A percentile compares a stretch with the other conserved stretches of the same genome.
Conservation (phyloP, 257 asterid genomes). For the Solanum appendiculatum region DNA sequence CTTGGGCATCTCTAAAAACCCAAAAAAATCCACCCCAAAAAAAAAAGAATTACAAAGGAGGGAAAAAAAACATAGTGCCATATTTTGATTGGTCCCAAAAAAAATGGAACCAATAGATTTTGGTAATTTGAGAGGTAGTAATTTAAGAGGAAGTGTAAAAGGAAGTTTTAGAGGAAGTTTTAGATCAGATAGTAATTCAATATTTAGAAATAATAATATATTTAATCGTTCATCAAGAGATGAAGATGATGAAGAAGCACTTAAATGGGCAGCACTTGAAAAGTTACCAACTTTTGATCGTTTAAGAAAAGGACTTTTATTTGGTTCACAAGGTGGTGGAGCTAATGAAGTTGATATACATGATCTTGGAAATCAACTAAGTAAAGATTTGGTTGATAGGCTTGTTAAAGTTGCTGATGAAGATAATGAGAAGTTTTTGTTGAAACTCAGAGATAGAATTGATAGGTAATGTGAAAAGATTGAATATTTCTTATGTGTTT, state of each 20-base stretch:
- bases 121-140: background rate
- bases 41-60: too few species aligned
- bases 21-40: background rate
- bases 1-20: background rate
- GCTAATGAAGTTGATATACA: slow-evolving; percentile 32
- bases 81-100: background rate
- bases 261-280: slow-evolving; percentile 76
- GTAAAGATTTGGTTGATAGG: slow-evolving; percentile 9
- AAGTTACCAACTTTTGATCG: slow-evolving; percentile 60
- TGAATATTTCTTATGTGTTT: background rate
- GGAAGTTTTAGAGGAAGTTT: slow-evolving; percentile 15
- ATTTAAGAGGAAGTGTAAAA: slow-evolving; percentile 16
- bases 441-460: slow-evolving; percentile 14
- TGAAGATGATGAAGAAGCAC: slow-evolving; percentile 70
- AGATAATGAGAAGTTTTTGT: slow-evolving; percentile 17
- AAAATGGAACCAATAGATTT: slow-evolving; percentile 2
- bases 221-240: slow-evolving; percentile 37
- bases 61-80: background rate
- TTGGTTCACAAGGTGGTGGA: too few species aligned
- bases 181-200: slow-evolving; percentile 25
- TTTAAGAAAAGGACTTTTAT: slow-evolving; percentile 45
- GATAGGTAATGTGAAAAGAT: slow-evolving; percentile 1
- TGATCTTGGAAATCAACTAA: slow-evolving; percentile 38
- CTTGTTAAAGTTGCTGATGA: slow-evolving; percentile 7
- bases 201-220: slow-evolving; percentile 41